Evolutionary conservation across 352 stramenopile species (phyloP), one percentile per base, ranked within the genome.

Genomic region (Phytophthora aleatoria): DNA sequence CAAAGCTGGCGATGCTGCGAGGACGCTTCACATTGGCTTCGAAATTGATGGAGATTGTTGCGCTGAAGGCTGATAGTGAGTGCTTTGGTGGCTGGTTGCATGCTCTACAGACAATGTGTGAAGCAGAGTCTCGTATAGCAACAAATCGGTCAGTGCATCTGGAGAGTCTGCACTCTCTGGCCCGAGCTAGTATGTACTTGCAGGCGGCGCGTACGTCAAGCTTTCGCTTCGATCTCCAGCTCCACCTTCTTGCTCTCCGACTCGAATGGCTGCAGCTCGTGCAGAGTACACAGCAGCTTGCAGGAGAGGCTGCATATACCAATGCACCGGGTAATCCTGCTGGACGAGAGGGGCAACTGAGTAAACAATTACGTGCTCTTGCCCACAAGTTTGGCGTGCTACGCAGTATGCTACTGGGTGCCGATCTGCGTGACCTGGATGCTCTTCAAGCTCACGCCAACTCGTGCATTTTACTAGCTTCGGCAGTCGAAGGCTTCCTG

Each of bases 81-180:
- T 79, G 65, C 41, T 84, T 81, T 70, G 74, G 76, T 24, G 69
- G 76, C 9, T 88, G 79, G 79, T 26, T 88, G 7, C 50, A 67
- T 27, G 76, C 72, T 16, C 51, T 88, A 15, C 42, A 58, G 8
- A 69, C 45, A 1, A 42, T 83, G 36, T 75, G 66, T 50, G 50
- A 79, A 62, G 69, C 76, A 4, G 74, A 80, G 50, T 69, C 58
- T 12, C 47, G 55, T n/a, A 61, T 83, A 44, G 36, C 41, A 41
- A 57, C 13, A 26, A 57, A 70, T n/a, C 47, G 36, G 27, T 57
- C 31, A 20, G 67, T 77, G 3, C 62, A 69, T 0, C 38, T 83
- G 31, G 53, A 78, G 6, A 78, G 61, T 45, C 27, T 80, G 15
- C 67, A 83, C 30, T 50, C 60, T 2, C 36, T 80, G 9, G 31